Evolutionary conservation across 2,329 filamentous ascomycete genomes (phyloP).

Genomic region (Pestalotiopsis sp.): DNA sequence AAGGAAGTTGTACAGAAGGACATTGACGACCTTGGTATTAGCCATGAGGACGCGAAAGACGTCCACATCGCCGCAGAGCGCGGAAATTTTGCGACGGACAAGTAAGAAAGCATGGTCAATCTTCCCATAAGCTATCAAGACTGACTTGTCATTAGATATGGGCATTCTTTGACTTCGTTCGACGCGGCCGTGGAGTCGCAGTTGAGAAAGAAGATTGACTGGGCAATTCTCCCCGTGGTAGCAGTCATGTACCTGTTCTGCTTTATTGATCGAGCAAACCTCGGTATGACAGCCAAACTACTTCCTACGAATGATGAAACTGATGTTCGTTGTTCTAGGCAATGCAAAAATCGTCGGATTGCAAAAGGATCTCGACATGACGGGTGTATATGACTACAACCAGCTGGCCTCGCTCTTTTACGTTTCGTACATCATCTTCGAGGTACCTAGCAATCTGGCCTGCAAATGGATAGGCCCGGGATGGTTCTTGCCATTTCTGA

Average conservation of each 20-base stretch:
- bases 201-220: slow-evolving; percentile 63
- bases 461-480: slow-evolving; percentile 75
- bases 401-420: slow-evolving; percentile 69
- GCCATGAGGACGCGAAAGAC: slow-evolving; percentile 19
- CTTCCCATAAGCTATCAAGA: neutral
- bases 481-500: slow-evolving; percentile 68
- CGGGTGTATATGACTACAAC: slow-evolving; percentile 68
- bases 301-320: neutral
- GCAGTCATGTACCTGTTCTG: slow-evolving; percentile 69
- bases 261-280: slow-evolving; percentile 72
- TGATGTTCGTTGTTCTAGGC: slow-evolving; percentile 41
- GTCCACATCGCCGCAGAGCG: slow-evolving; percentile 38
- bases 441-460: slow-evolving; percentile 68
- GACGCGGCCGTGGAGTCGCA: slow-evolving; percentile 58
- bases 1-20: neutral
- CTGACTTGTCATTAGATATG: slow-evolving; percentile 39
- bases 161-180: slow-evolving; percentile 52
- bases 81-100: slow-evolving; percentile 49
- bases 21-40: neutral
- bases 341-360: slow-evolving; percentile 70
- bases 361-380: slow-evolving; percentile 61
- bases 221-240: slow-evolving; percentile 64
- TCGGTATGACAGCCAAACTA: slow-evolving; percentile 51
- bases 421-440: slow-evolving; percentile 72
- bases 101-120: slow-evolving; percentile 30